These are phyloP conservation scores for Allium sativum DNA, from an alignment of 106 monocot species.

Conservation along the genomic window DNA sequence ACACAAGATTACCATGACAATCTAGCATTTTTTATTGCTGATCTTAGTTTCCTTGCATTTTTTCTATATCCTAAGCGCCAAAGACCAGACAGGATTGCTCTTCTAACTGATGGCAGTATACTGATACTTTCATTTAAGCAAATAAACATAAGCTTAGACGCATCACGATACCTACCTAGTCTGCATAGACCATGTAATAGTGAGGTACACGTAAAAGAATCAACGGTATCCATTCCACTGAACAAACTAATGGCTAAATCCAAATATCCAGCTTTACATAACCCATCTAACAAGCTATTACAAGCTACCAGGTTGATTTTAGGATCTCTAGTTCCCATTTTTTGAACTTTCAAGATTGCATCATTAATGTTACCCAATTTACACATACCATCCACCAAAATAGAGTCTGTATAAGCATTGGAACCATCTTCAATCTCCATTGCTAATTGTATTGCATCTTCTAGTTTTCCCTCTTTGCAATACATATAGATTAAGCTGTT, in stretches of 20 bases:
- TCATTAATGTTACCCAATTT: slow-evolving; percentile 40
- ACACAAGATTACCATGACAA: slow-evolving; percentile 2
- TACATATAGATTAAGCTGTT: slow-evolving; percentile 61
- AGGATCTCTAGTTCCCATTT: slow-evolving; percentile 37
- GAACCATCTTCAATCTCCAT: slow-evolving; percentile 53
- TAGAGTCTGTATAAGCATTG: slow-evolving; percentile 73
- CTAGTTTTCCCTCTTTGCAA: slow-evolving; percentile 54
- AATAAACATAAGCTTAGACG: slow-evolving; percentile 40
- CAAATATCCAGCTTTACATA: slow-evolving; percentile 52
- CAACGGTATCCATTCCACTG: slow-evolving; percentile 43
- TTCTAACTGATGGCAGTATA: slow-evolving; percentile 46
- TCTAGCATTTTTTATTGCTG: slow-evolving; percentile 29
- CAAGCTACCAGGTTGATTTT: slow-evolving; percentile 52
- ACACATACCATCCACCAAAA: slow-evolving; percentile 69
- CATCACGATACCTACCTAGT: slow-evolving; percentile 34
- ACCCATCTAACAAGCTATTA: slow-evolving; percentile 62
- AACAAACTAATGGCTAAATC: slow-evolving; percentile 59
- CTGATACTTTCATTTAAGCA: slow-evolving; percentile 38
- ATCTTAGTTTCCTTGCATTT: slow-evolving; percentile 45
- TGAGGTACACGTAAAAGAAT: slow-evolving; percentile 76
- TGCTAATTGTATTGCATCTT: slow-evolving; percentile 39
- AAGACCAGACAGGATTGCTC: slow-evolving; percentile 60
- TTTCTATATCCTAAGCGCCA: slow-evolving; percentile 32
- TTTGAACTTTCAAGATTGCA: slow-evolving; percentile 35
- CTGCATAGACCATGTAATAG: slow-evolving; percentile 64